These are phyloP conservation scores for Cutaneotrichosporon arboriforme DNA, from an alignment of 1,284 basidiomycete species.

Conservation along the genomic window DNA sequence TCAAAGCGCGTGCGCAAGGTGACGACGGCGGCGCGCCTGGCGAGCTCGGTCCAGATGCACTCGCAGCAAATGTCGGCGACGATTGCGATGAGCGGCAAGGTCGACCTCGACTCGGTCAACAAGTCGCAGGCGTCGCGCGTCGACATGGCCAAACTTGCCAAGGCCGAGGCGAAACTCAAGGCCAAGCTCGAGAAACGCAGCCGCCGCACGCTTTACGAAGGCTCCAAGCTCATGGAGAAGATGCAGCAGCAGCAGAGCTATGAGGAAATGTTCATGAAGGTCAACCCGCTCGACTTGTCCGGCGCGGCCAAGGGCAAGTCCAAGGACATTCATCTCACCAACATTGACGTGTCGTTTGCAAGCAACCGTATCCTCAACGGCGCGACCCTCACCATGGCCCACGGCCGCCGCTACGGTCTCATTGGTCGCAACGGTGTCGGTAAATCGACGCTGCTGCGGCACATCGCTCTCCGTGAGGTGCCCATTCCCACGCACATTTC, in stretches of 20 bases:
- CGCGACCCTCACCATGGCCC: constrained; percentile 79
- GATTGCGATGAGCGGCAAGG: constrained; percentile 74
- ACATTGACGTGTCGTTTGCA: constrained; percentile 91
- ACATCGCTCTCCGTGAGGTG: constrained; percentile 92
- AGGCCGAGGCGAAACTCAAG: constrained; percentile 95
- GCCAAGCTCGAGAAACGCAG: constrained; percentile 96
- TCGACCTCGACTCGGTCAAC: constrained; percentile 89
- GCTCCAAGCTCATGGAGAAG: constrained; percentile 88
- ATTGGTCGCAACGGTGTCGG: constrained; percentile 75
- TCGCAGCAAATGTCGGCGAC: constrained; percentile 71
- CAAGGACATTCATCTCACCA: constrained; percentile 92
- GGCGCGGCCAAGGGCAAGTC: constrained; percentile 78
- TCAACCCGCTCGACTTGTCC: constrained; percentile 88
- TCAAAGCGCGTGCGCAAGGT: constrained; percentile 53
- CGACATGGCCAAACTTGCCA: constrained; percentile 96
- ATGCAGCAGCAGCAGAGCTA: constrained; percentile 93
- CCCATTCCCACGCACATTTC: constrained; percentile 90
- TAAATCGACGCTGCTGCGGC: constrained; percentile 93
- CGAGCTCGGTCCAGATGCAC: constrained; percentile 93
- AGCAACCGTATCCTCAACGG: constrained; percentile 79
- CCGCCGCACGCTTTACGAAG: constrained; percentile 84
- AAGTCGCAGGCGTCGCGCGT: constrained; percentile 93
- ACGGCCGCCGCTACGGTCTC: constrained; percentile 77
- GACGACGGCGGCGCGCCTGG: constrained; percentile 62
- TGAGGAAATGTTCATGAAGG: constrained; percentile 99